These are phyloP conservation scores for Yamadazyma sp. DNA, from an alignment of 805 yeast species.

Conservation along the genomic window DNA sequence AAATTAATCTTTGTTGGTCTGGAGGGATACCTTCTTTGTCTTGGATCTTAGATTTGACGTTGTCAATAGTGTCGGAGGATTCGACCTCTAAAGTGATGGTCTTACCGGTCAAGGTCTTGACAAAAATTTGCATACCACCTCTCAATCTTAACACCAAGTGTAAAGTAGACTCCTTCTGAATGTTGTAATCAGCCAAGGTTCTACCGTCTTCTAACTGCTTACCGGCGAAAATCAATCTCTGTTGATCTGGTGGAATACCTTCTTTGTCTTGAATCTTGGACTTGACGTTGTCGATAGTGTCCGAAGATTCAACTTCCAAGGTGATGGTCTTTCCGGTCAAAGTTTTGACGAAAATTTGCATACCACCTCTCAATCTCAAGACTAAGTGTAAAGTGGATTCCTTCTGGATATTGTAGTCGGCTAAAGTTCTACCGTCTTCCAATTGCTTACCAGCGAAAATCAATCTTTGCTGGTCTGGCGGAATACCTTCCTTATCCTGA, in stretches of 20 bases:
- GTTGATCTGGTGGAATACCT: slow-evolving; percentile 98
- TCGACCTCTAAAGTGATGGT: slow-evolving; percentile 89
- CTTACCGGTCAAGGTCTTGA: slow-evolving; percentile 40
- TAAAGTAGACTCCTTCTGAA: slow-evolving; percentile 94
- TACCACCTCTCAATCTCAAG: slow-evolving; percentile 77
- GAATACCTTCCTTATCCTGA: slow-evolving; percentile 97
- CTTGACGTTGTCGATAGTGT: slow-evolving; percentile 96
- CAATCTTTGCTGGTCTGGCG: slow-evolving; percentile 96
- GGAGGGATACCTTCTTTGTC: slow-evolving; percentile 98
- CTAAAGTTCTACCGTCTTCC: slow-evolving; percentile 93
- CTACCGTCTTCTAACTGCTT: slow-evolving; percentile 96
- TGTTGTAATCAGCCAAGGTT: slow-evolving; percentile 96
- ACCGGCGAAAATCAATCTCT: slow-evolving; percentile 96
- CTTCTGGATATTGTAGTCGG: slow-evolving; percentile 98
- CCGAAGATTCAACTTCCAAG: slow-evolving; percentile 96
- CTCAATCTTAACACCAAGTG: slow-evolving; percentile 97
- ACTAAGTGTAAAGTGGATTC: slow-evolving; percentile 96
- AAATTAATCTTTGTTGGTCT: slow-evolving; percentile 95
- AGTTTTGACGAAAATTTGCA: slow-evolving; percentile 60
- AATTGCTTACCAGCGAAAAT: slow-evolving; percentile 97
- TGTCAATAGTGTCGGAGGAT: slow-evolving; percentile 96
- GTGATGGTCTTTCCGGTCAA: slow-evolving; percentile 70
- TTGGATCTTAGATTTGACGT: slow-evolving; percentile 94
- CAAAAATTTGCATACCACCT: slow-evolving; percentile 70
- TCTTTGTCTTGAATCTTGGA: slow-evolving; percentile 96